Base-by-base conservation (phyloP, 352 stramenopile genomes). In the Elongisporangium prolatum region DNA sequence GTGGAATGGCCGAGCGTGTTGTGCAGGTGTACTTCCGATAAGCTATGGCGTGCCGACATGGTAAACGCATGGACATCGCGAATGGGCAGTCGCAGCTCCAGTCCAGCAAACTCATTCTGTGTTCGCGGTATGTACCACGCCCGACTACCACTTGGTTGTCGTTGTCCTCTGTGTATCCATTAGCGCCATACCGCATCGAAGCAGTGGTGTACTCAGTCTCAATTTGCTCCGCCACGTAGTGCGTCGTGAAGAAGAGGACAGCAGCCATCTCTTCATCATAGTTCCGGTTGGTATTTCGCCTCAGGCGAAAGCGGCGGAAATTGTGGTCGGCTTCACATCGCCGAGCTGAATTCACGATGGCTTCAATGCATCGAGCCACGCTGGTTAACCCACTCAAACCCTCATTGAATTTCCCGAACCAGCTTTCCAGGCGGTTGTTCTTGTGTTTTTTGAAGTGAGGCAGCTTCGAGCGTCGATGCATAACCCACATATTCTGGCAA, bases 401-500 rank as follows among this genome's bases (percentile, higher is more conserved):
- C n/a, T 47, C 34, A 25, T 57, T 58, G 4, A 57, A 55, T 50
- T 63, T 63, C 7, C 52, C 59, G 7, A 65, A 63, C 16, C 57
- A 65, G 18, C 9, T 56, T 20, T 64, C 64, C 67, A 18, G n/a
- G 1, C 34, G 9, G 50, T 68, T 65, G 56, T 68, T 65, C 0
- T 64, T 72, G 21, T 68, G 40, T 0, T 60, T 62, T 14, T 54
- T 54, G 38, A 69, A 65, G 56, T 72, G 52, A 0, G 60, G 64
- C n/a, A n/a, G n/a, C n/a, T n/a, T n/a, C n/a, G 0, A 68, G 48
- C 54, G 51, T 0, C 11, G 17, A 20, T 58, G 8, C 52, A 68
- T 47, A 3, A 72, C 64, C 61, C 64, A 75, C 59, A 68, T 70
- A 4, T 72, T 61, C 7, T 52, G 13, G 21, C 58, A 72, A 0